Evolutionary conservation across 805 yeast species (phyloP).

Genomic region (Saturnispora bothae): DNA sequence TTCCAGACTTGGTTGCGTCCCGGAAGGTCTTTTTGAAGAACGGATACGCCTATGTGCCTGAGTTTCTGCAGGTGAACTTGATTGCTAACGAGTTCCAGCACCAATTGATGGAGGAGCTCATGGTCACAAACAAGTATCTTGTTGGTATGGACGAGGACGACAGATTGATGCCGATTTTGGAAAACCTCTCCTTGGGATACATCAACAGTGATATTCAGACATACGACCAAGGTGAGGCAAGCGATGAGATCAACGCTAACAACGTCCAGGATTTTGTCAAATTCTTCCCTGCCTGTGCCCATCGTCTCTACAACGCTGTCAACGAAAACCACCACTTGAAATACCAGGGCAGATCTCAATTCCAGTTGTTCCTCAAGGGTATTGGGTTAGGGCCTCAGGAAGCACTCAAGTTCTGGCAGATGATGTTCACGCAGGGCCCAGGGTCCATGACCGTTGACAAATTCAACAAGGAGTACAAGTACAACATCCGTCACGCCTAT

Average conservation of each 20-base stretch:
- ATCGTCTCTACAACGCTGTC: constrained; percentile 51
- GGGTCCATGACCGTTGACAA: constrained; percentile 53
- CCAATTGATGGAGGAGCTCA: constrained; percentile 40
- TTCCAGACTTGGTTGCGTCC: constrained; percentile 63
- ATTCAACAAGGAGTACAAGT: constrained; percentile 80
- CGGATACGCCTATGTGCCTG: constrained; percentile 82
- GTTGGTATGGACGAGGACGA: constrained; percentile 90
- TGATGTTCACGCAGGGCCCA: constrained; percentile 45
- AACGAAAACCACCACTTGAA: constrained; percentile 59
- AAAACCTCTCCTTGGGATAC: constrained; percentile 67
- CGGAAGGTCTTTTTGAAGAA: constrained; percentile 54
- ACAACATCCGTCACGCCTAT: constrained; percentile 79
- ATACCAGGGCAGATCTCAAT: constrained; percentile 77
- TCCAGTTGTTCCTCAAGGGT: constrained; percentile 77
- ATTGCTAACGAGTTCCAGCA: constrained; percentile 58
- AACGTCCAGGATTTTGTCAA: constrained; percentile 45
- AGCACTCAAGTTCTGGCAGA: constrained; percentile 76
- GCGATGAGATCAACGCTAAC: constrained; percentile 41
- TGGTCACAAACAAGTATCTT: constrained; percentile 61
- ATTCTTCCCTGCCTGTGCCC: constrained; percentile 71
- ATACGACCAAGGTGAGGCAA: constrained; percentile 4
- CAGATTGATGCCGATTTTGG: constrained; percentile 72
- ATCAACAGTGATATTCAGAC: constrained; percentile 39
- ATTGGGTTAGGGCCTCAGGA: constrained; percentile 84
- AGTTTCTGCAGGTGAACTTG: constrained; percentile 63